A percentile compares a stretch with the other conserved stretches of the same genome.
These are phyloP conservation scores for Pseudogymnoascus sp. DNA, from an alignment of 2,329 filamentous ascomycete species.

Conservation along the genomic window DNA sequence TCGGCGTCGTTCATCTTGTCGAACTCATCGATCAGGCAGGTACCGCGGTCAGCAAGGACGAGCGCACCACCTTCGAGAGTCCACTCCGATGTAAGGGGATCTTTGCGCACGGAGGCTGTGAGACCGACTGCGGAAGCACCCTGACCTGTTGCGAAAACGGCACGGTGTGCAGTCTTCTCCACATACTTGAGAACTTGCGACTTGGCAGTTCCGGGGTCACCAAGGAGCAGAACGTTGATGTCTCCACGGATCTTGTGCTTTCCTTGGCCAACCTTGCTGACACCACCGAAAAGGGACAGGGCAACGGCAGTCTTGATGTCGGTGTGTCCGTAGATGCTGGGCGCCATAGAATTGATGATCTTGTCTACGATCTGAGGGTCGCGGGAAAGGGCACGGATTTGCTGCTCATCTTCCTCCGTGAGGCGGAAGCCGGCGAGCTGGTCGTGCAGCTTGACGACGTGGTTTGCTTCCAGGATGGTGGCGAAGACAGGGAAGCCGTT, in stretches of 20 bases:
- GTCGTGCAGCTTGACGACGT: constrained; percentile 93
- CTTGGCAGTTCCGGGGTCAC: constrained; percentile 96
- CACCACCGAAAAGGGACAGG: constrained; percentile 87
- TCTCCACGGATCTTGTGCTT: constrained; percentile 89
- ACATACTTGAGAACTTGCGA: constrained; percentile 97
- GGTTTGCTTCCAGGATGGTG: constrained; percentile 94
- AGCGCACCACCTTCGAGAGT: constrained; percentile 92
- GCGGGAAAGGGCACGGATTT: constrained; percentile 79
- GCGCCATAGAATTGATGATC: constrained; percentile 86
- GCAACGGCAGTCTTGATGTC: constrained; percentile 98
- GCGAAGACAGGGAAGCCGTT: constrained; percentile 98
- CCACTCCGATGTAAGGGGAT: constrained; percentile 94
- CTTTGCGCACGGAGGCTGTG: constrained; percentile 89
- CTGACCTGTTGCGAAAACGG: constrained; percentile 95
- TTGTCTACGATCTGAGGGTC: constrained; percentile 91
- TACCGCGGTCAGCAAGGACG: constrained; percentile 89
- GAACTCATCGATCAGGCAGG: constrained; percentile 95
- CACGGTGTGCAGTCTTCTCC: constrained; percentile 92
- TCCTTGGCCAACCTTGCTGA: constrained; percentile 83
- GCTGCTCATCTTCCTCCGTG: constrained; percentile 88
- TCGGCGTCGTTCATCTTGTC: constrained; percentile 99
- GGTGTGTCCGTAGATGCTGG: constrained; percentile 92
- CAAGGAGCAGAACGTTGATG: constrained; percentile 93
- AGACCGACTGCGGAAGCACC: constrained; percentile 96
- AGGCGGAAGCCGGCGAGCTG: constrained; percentile 94